Conservation (phyloP, 225 moss, liverwort and hornwort species). For the Takakia lepidozioides region DNA sequence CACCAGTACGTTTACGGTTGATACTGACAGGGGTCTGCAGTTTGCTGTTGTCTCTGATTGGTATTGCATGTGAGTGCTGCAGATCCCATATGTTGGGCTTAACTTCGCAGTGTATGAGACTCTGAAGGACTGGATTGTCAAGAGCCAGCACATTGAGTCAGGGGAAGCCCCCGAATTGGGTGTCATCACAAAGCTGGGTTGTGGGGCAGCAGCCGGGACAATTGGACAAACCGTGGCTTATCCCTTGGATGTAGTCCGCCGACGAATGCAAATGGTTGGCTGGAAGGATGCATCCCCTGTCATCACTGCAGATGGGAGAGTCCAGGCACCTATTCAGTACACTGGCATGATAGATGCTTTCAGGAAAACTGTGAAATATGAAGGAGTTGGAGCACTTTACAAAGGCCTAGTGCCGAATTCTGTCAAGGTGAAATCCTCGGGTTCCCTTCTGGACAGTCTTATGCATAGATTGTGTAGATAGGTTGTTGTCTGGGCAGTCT, state of each 20-base stretch:
- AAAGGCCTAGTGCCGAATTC: slow-evolving; percentile 97
- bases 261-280: slow-evolving; percentile 96
- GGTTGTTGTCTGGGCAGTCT: no score
- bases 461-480: no score
- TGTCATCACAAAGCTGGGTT: slow-evolving; percentile 80
- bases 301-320: slow-evolving; percentile 71
- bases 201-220: slow-evolving; percentile 95
- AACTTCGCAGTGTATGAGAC: slow-evolving; percentile 96
- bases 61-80: slow-evolving; percentile 8
- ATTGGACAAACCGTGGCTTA: slow-evolving; percentile 99
- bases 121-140: slow-evolving; percentile 87
- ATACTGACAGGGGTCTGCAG: no score
- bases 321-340: slow-evolving; percentile 72
- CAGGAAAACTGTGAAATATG: slow-evolving; percentile 84
- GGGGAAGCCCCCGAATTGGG: slow-evolving; percentile 71
- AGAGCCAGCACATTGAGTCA: slow-evolving; percentile 60
- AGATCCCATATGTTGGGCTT: slow-evolving; percentile 92
- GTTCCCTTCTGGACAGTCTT: no score
- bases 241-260: slow-evolving; percentile 87
- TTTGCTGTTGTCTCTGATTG: no score
- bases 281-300: slow-evolving; percentile 94
- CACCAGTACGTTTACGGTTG: no score
- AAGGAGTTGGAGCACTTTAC: slow-evolving; percentile 89
- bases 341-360: slow-evolving; percentile 92
- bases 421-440: slow-evolving; percentile 51